Base-by-base conservation (phyloP, 1,284 basidiomycete genomes). In the Calocybe gambosa region DNA sequence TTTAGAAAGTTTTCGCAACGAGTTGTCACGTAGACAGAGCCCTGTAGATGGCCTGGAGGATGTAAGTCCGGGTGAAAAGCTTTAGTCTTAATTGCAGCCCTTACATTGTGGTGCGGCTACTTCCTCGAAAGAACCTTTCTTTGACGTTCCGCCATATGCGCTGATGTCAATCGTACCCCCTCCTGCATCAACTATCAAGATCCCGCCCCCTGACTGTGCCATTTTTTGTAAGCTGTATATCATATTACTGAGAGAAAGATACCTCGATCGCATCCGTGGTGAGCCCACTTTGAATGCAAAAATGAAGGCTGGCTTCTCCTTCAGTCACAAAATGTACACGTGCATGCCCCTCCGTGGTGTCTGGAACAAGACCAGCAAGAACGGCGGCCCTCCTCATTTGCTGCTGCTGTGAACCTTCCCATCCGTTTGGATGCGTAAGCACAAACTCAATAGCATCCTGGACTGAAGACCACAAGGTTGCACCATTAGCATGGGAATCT, bases 181-280 rank as follows among this genome's bases (percentile, higher is more conserved):
- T n/a, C 75, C 74, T 8, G 74, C 74, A 51, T 77, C 75, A 13
- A 76, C 67, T n/a, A 76, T 58, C 38, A 73, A 58, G 5, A 76
- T 55, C 0, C 72, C 71, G 26, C 67, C 54, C 8, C 61, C 63
- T 20, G 5, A 23, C 67, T 69, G 33, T n/a, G 21, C 16, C 12
- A 33, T 21, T 16, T 18, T 9, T 33, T 6, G 35, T 8, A 40
- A 12, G 43, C 18, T 18, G 46, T 16, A 5, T 48, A 20, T 10
- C 6, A n/a, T 15, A 50, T 16, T 5, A 13, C 28, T 34, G 18
- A 26, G 29, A 2, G 25, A 26, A 4, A 43, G 49, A 18, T 45
- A 73, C 71, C 58, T 64, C 65, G 58, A 72, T 63, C 3, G 63
- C 61, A 31, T 66, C 64, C 6, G 62, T 50, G 1, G 64, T 62